These are phyloP conservation scores for Fraxinus angustifolia DNA, from an alignment of 305 asterid genomes.

Conservation along the genomic window DNA sequence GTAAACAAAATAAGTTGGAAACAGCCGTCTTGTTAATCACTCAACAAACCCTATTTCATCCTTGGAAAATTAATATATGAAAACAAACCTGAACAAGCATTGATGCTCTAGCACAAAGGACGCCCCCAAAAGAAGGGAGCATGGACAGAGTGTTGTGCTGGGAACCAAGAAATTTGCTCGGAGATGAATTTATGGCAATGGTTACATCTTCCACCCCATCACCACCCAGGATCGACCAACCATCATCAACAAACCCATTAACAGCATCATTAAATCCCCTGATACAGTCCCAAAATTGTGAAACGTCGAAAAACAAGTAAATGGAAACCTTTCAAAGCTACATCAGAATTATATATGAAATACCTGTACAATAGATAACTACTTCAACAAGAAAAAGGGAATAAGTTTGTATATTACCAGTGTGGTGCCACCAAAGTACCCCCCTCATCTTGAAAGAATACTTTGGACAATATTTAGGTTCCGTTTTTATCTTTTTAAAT, in stretches of 20 bases:
- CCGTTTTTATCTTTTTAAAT: neutral
- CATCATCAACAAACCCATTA: conserved; percentile 88
- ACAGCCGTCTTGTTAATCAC: neutral
- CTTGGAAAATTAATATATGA: neutral
- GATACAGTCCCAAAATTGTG: conserved; percentile 3
- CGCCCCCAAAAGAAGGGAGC: conserved; percentile 78
- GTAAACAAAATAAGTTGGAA: neutral
- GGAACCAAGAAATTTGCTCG: conserved; percentile 70
- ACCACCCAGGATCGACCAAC: conserved; percentile 78
- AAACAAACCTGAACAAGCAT: conserved; percentile 88
- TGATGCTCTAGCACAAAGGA: conserved; percentile 91
- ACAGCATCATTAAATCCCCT: conserved; percentile 97
- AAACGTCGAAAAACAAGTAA: neutral
- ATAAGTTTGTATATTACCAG: neutral
- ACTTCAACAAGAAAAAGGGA: neutral
- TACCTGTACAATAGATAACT: neutral
- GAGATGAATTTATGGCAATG: conserved; percentile 72
- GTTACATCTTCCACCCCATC: conserved; percentile 92
- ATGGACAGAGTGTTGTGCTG: conserved; percentile 57
- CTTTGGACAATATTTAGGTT: neutral
- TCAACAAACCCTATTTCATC: neutral
- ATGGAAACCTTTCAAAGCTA: neutral
- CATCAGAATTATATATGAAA: neutral
- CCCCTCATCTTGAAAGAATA: neutral
- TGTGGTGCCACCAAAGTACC: neutral